Evolutionary conservation across 768 basidiomycete genomes (phyloP), one percentile per base, ranked within the genome.

Genomic region (Pholiota molesta): DNA sequence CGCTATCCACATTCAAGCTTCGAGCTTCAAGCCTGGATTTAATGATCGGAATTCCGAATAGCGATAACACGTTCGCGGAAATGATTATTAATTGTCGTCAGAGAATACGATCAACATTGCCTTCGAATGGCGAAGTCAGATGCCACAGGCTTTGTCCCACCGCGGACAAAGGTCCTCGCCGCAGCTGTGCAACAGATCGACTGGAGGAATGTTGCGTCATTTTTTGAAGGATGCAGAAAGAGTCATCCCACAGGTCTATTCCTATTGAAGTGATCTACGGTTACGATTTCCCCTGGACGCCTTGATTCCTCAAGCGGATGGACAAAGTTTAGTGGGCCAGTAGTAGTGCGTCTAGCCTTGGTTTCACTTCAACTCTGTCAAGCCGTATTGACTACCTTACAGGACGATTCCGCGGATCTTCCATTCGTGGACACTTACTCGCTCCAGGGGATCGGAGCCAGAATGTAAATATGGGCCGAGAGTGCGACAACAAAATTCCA

Each of bases 201-300:
- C 39, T 28, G 55, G 26, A 42, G 55, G 55, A 56, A 56, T 56
- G 55, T 56, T 56, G 21, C 21, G 17, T 42, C 10, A 56, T 14
- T 17, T 37, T 26, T 56, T 16, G n/a, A 49, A 26, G 23, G 47
- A 8, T 21, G 14, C 13, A 8, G 11, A 26, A 4, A 49, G 9
- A 19, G n/a, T 14, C 19, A 23, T 19, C 14, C 23, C 47, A 8
- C 23, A 49, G 47, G 4, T 49, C 47, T 26, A 26, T 49, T 26
- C 47, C 23, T 49, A 5, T 49, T 49, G 47, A 23, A 13, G 14
- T 21, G 47, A 19, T 49, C 19, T 23, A 49, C 47, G 47, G 47
- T 1, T 31, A 31, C 6, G 31, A 31, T 31, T 26, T 47, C n/a
- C 45, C 21, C 40, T 19, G n/a, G 45, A 47, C 45, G 47, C 47